phyloP scores from a whole-genome alignment of 2,329 filamentous ascomycete genomes.

The Colletotrichum scovillei region DNA sequence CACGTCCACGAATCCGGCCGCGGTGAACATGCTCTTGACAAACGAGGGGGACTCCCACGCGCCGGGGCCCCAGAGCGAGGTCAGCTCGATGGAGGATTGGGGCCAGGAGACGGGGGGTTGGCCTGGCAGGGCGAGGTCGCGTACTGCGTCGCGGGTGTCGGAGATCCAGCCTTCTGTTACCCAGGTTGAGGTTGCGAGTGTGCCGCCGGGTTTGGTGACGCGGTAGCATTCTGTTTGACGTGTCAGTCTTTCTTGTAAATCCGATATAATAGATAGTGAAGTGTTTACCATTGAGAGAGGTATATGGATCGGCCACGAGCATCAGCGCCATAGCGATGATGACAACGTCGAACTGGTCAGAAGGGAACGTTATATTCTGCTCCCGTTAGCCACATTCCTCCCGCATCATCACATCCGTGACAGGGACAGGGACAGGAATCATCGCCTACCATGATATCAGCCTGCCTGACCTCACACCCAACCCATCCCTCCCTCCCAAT shows the following conservation, averaged over 20 bases:
- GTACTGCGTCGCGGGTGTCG: slow-evolving; percentile 8
- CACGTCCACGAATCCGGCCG: slow-evolving; percentile 15
- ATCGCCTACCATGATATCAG: slow-evolving; percentile 1
- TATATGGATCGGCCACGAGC: slow-evolving; percentile 15
- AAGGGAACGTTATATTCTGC: not conserved
- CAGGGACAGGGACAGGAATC: not conserved
- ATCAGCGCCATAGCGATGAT: slow-evolving; percentile 14
- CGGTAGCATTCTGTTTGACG: slow-evolving; percentile 1
- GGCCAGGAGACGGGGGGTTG: slow-evolving; percentile 9
- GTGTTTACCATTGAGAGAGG: not conserved
- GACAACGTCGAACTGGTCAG: slow-evolving; percentile 3
- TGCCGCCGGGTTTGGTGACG: slow-evolving; percentile 13
- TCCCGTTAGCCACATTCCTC: too few species aligned
- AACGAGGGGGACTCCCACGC: slow-evolving; percentile 7
- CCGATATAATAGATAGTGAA: not conserved
- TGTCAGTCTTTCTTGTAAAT: not conserved
- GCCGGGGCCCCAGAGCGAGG: slow-evolving; percentile 6
- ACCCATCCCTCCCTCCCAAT: slow-evolving; percentile 1
- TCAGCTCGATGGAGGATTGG: slow-evolving; percentile 4
- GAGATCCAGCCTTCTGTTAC: slow-evolving; percentile 10
- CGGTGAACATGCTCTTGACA: slow-evolving; percentile 2
- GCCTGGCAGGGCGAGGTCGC: not conserved
- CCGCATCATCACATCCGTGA: too few species aligned
- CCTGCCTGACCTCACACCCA: not conserved
- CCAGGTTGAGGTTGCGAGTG: slow-evolving; percentile 14